Conservation (phyloP, 352 stramenopile genomes). For the Phytophthora megakarya region DNA sequence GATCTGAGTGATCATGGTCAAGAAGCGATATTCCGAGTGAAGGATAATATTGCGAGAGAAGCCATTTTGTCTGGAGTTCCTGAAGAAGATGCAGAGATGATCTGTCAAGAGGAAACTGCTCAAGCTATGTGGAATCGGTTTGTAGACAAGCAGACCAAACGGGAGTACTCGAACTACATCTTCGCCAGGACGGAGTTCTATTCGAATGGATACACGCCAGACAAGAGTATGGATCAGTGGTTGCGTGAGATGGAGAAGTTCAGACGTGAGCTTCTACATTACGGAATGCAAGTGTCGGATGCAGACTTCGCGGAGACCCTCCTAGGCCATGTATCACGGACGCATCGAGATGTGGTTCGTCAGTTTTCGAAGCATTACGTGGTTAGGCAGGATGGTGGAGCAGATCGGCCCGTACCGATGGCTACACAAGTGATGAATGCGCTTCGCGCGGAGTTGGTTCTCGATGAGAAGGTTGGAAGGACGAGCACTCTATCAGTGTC, state of each 20-base stretch:
- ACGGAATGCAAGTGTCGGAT: slow-evolving; percentile 4
- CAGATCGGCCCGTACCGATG: slow-evolving; percentile 1
- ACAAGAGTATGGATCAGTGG: slow-evolving; percentile 6
- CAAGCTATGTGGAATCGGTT: slow-evolving; percentile 2
- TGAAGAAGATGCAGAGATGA: slow-evolving; percentile 7
- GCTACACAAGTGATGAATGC: slow-evolving; percentile 8
- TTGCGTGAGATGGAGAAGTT: slow-evolving; percentile 14
- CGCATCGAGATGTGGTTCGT: slow-evolving; percentile 15
- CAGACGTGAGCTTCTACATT: background rate
- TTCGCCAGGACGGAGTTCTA: slow-evolving; percentile 1
- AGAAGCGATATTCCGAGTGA: background rate
- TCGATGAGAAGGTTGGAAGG: slow-evolving; percentile 9
- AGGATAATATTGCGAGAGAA: slow-evolving; percentile 4
- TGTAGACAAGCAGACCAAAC: slow-evolving; percentile 13
- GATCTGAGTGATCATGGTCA: background rate
- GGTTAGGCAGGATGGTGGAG: slow-evolving; percentile 7
- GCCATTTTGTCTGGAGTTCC: slow-evolving; percentile 1
- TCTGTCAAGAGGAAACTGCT: slow-evolving; percentile 3
- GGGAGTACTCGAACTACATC: slow-evolving; percentile 21
- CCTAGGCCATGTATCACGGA: slow-evolving; percentile 2
- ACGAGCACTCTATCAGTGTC: too few relatives aligned
- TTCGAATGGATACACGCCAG: slow-evolving; percentile 5
- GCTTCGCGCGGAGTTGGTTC: background rate
- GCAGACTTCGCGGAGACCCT: slow-evolving; percentile 14
- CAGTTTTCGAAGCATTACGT: slow-evolving; percentile 19